These are phyloP conservation scores for Gossypium mustelinum DNA, from an alignment of 345 rosid genomes.

Conservation along the genomic window DNA sequence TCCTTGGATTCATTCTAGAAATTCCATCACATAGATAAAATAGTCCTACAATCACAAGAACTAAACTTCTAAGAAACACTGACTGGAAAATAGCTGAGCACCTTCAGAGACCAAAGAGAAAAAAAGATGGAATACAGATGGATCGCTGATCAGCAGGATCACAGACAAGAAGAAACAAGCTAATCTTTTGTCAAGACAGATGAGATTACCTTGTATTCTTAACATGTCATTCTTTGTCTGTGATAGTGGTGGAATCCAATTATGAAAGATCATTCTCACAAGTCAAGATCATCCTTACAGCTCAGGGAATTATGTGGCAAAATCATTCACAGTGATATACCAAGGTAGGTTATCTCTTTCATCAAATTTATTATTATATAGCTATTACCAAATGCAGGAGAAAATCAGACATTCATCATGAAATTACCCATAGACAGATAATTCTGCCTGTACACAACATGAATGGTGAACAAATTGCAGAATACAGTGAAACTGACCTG, in stretches of 20 bases:
- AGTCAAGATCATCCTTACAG: neutral
- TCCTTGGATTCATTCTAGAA: neutral
- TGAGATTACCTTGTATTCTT: neutral
- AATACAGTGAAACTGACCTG: slow-evolving; percentile 50
- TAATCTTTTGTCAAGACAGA: neutral
- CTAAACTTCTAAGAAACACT: neutral
- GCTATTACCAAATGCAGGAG: slow-evolving; percentile 1
- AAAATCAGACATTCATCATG: slow-evolving; percentile 2
- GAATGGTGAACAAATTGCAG: neutral
- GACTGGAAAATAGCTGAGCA: neutral
- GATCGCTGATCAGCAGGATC: neutral
- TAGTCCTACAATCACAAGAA: neutral
- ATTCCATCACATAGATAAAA: neutral
- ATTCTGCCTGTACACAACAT: neutral
- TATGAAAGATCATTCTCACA: neutral
- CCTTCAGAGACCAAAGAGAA: neutral
- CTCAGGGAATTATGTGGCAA: neutral
- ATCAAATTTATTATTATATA: neutral
- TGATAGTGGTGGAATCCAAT: neutral
- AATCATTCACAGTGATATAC: neutral
- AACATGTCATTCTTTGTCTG: neutral
- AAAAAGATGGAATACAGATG: neutral
- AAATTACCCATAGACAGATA: neutral
- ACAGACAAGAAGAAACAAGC: slow-evolving; percentile 1
- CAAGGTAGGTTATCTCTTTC: neutral